A percentile compares a stretch with the other conserved stretches of the same genome.
Evolutionary conservation across 495 filamentous ascomycete genomes (phyloP).

Genomic region (Hypoxylon crocopeplum): DNA sequence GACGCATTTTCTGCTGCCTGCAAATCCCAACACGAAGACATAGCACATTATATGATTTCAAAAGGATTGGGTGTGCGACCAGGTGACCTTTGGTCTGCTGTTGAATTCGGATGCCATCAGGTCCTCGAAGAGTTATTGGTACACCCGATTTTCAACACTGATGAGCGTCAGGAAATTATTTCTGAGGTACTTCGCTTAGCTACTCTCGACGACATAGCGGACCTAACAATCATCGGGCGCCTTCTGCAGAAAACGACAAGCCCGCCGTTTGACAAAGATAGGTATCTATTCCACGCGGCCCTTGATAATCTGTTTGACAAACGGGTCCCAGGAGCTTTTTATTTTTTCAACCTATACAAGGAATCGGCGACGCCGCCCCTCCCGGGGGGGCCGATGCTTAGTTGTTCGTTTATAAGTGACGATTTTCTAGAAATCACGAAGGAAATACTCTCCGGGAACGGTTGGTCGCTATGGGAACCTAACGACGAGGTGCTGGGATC

Average conservation of each 20-base stretch:
- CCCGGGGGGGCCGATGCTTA: no score
- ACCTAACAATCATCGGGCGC: not conserved
- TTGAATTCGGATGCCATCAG: not conserved
- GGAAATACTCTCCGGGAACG: no score
- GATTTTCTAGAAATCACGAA: no score
- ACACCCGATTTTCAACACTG: not conserved
- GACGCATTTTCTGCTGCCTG: slow-evolving; percentile 3
- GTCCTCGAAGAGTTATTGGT: not conserved
- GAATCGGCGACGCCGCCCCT: no score
- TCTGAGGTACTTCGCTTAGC: not conserved
- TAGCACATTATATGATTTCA: slow-evolving; percentile 1
- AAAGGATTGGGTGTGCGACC: not conserved
- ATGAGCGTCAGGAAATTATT: not conserved
- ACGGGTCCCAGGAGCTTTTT: no score
- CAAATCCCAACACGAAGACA: not conserved
- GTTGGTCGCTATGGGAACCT: no score
- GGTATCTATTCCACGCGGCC: not conserved
- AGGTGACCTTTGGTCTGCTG: not conserved
- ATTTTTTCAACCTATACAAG: no score
- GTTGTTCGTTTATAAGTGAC: no score
- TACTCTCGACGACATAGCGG: not conserved
- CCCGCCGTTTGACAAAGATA: not conserved
- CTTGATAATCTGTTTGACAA: no score
- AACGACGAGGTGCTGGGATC: no score
- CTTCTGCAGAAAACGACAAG: not conserved